Evolutionary conservation across 2,329 filamentous ascomycete genomes (phyloP).

Genomic region (Tympanopsis confertula): DNA sequence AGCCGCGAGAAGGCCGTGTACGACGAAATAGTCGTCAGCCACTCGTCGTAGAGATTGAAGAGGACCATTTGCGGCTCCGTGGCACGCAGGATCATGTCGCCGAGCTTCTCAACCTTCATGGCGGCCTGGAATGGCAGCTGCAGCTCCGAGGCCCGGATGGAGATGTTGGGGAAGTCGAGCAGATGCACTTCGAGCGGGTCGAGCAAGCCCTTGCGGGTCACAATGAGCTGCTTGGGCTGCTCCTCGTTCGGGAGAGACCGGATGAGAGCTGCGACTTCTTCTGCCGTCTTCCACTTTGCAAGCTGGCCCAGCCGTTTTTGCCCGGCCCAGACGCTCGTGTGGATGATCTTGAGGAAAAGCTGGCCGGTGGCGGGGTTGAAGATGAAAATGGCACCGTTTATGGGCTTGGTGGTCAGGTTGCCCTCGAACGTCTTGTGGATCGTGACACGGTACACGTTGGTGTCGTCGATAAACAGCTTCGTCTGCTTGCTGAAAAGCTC

Average conservation of each 20-base stretch:
- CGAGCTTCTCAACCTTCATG: constrained; percentile 99
- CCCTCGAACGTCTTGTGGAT: constrained; percentile 99
- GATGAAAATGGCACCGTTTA: constrained; percentile 99
- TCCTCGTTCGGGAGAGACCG: constrained; percentile 92
- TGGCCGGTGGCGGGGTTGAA: constrained; percentile 99
- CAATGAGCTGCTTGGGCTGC: constrained; percentile 96
- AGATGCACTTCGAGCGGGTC: constrained; percentile 95
- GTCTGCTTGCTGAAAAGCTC: constrained; percentile 99
- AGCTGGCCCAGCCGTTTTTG: constrained; percentile 98
- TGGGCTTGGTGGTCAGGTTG: constrained; percentile 96
- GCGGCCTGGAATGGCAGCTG: constrained; percentile 97
- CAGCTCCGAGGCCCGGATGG: constrained; percentile 90
- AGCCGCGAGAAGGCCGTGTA: constrained; percentile 97
- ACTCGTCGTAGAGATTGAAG: constrained; percentile 98
- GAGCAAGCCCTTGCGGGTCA: constrained; percentile 89
- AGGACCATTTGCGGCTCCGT: constrained; percentile 99
- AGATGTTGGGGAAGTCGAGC: constrained; percentile 97
- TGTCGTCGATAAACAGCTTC: constrained; percentile 97
- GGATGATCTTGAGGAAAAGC: constrained; percentile 97
- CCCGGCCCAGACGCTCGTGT: constrained; percentile 97
- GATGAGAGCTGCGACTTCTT: constrained; percentile 97
- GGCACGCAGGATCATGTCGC: constrained; percentile 95
- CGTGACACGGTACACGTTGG: constrained; percentile 97
- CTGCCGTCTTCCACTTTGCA: constrained; percentile 98
- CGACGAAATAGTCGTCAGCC: constrained; percentile 95